phyloP scores from a whole-genome alignment of 2,329 filamentous ascomycete genomes.

The Fusarium sp. region DNA sequence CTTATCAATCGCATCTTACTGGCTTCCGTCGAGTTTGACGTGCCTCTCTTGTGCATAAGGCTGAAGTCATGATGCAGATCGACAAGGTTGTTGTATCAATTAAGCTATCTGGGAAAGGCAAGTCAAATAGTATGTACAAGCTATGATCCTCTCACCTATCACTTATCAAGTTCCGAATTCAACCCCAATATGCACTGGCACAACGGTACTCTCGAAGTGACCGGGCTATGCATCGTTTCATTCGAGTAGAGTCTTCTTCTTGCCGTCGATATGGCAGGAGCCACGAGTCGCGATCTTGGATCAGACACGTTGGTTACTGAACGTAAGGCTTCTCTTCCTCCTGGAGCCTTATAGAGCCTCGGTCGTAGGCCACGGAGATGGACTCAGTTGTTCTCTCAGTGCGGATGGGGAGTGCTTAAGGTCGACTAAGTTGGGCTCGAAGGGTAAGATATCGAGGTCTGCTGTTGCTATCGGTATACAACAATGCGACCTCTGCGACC shows the following conservation, averaged over 20 bases:
- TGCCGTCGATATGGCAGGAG: neutral
- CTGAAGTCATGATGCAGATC: neutral
- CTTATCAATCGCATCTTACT: neutral
- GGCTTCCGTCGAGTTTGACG: fast-evolving
- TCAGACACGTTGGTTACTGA: fast-evolving
- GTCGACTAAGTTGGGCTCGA: fast-evolving
- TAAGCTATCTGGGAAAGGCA: too few species aligned
- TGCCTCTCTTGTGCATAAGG: neutral
- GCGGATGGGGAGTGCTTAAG: neutral
- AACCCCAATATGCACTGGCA: too few species aligned
- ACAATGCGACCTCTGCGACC: neutral
- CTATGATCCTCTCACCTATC: neutral
- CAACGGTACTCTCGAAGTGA: fast-evolving
- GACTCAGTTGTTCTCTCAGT: too few species aligned
- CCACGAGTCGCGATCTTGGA: fast-evolving
- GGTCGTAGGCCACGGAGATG: too few species aligned
- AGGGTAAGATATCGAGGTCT: too few species aligned
- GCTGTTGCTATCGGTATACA: neutral
- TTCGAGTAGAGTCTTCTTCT: neutral
- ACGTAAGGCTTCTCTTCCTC: too few species aligned
- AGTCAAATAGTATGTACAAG: neutral
- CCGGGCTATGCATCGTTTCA: fast-evolving
- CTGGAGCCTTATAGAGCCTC: too few species aligned
- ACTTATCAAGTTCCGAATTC: neutral
- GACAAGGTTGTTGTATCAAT: neutral